Evolutionary conservation across 495 filamentous ascomycete genomes (phyloP).

Genomic region (Podospora comata): DNA sequence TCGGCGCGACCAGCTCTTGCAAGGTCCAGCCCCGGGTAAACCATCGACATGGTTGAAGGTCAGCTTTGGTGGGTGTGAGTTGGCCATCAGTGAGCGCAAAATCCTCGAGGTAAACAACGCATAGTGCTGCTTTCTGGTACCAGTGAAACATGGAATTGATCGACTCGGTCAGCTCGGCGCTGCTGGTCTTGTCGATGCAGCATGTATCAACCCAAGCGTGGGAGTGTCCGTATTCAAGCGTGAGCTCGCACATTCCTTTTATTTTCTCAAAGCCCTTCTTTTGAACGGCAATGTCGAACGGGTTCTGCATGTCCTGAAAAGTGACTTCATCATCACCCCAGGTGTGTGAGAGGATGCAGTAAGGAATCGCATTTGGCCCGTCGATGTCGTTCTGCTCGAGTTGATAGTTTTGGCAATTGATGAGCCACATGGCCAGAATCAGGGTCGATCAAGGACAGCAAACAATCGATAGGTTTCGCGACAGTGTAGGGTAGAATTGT

Average conservation of each 20-base stretch:
- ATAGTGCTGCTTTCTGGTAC: slow-evolving; percentile 29
- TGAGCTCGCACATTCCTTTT: slow-evolving; percentile 4
- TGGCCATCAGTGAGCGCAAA: background rate
- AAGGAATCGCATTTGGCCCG: background rate
- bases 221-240: slow-evolving; percentile 8
- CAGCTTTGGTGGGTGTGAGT: too few relatives aligned
- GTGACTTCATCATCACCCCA: slow-evolving; percentile 24
- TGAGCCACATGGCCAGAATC: too few relatives aligned
- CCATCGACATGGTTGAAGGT: slow-evolving; percentile 27
- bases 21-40: slow-evolving; percentile 45
- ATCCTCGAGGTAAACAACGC: slow-evolving; percentile 35
- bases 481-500: too few relatives aligned
- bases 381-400: too few relatives aligned
- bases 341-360: slow-evolving; percentile 24
- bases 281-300: background rate
- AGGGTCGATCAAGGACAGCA: too few relatives aligned
- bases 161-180: slow-evolving; percentile 23
- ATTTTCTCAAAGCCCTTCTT: background rate
- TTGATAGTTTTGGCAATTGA: too few relatives aligned
- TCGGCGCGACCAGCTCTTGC: slow-evolving; percentile 41
- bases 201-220: slow-evolving; percentile 37
- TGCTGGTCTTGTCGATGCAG: slow-evolving; percentile 29
- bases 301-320: slow-evolving; percentile 9
- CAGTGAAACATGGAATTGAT: slow-evolving; percentile 46
- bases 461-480: too few relatives aligned